Percentiles rank a stretch among this genome's conserved stretches.
Conservation (phyloP, 805 yeast genomes). For the Wickerhamomyces kurtzmanii region DNA sequence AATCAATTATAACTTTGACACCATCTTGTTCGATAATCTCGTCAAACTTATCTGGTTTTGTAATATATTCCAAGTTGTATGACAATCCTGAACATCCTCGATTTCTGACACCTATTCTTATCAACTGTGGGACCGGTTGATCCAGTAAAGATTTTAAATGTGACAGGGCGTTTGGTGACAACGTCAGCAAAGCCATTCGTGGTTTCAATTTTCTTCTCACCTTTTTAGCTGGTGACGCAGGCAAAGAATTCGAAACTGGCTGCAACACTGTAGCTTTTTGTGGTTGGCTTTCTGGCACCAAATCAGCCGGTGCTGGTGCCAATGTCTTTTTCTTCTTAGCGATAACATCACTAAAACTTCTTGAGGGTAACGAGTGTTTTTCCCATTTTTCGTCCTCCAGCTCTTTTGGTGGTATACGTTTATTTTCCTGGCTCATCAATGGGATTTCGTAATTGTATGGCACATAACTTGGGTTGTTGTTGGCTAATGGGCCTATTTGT, state of each 20-base stretch:
- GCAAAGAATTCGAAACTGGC: slow-evolving; percentile 5
- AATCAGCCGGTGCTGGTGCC: slow-evolving; percentile 5
- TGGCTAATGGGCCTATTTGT: slow-evolving; percentile 18
- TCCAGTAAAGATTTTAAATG: slow-evolving; percentile 62
- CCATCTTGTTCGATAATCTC: slow-evolving; percentile 92
- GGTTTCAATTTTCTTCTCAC: slow-evolving; percentile 68
- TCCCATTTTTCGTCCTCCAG: slow-evolving; percentile 15
- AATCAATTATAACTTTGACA: slow-evolving; percentile 84
- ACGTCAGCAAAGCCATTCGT: slow-evolving; percentile 79
- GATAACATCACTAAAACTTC: slow-evolving; percentile 16
- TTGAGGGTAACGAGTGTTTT: slow-evolving; percentile 16
- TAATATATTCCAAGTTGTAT: slow-evolving; percentile 84
- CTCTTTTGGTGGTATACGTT: slow-evolving; percentile 6
- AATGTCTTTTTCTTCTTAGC: slow-evolving; percentile 7
- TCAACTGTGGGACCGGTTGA: slow-evolving; percentile 81
- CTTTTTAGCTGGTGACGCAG: slow-evolving; percentile 21
- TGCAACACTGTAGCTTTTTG: slow-evolving; percentile 6
- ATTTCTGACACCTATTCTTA: slow-evolving; percentile 89
- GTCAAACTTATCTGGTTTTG: slow-evolving; percentile 88
- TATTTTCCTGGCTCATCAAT: slow-evolving; percentile 12
- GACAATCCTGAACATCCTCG: slow-evolving; percentile 96
- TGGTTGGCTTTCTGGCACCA: slow-evolving; percentile 5
- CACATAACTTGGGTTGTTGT: slow-evolving; percentile 8
- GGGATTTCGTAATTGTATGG: slow-evolving; percentile 9
- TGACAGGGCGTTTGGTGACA: slow-evolving; percentile 63